These are phyloP conservation scores for Prunus yedoensis DNA, from an alignment of 331 rosid species.

Conservation along the genomic window DNA sequence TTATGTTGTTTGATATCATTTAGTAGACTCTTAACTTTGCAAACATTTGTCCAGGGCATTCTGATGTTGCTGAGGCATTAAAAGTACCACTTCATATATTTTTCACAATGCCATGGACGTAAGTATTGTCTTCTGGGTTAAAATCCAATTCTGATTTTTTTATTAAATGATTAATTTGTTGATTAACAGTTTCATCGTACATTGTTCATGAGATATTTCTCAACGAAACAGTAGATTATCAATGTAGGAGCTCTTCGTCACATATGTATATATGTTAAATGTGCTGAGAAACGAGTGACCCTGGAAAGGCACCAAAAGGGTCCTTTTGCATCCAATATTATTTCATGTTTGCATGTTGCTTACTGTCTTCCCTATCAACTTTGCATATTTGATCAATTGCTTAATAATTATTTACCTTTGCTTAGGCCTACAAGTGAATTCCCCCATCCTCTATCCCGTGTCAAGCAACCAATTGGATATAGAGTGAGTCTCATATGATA, in stretches of 20 bases:
- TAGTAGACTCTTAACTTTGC: constrained; percentile 24
- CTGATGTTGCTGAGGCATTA: constrained; percentile 83
- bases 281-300: too few species aligned
- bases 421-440: constrained; percentile 90
- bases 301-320: too few species aligned
- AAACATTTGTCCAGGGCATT: constrained; percentile 69
- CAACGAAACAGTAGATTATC: neutral
- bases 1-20: constrained; percentile 14
- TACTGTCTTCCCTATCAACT: neutral
- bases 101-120: constrained; percentile 99
- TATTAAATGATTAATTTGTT: neutral
- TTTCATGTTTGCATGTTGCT: neutral
- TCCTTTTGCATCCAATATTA: too few species aligned
- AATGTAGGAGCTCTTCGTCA: neutral
- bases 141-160: constrained; percentile 25
- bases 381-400: constrained; percentile 19
- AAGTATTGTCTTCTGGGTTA: constrained; percentile 53
- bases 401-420: constrained; percentile 21
- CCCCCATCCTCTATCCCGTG: constrained; percentile 92
- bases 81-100: constrained; percentile 76
- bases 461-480: constrained; percentile 61
- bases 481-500: constrained; percentile 51
- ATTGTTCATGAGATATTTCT: neutral
- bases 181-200: neutral
- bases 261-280: neutral